phyloP scores from a whole-genome alignment of 805 yeast genomes.

The Schizosaccharomyces lindneri region DNA sequence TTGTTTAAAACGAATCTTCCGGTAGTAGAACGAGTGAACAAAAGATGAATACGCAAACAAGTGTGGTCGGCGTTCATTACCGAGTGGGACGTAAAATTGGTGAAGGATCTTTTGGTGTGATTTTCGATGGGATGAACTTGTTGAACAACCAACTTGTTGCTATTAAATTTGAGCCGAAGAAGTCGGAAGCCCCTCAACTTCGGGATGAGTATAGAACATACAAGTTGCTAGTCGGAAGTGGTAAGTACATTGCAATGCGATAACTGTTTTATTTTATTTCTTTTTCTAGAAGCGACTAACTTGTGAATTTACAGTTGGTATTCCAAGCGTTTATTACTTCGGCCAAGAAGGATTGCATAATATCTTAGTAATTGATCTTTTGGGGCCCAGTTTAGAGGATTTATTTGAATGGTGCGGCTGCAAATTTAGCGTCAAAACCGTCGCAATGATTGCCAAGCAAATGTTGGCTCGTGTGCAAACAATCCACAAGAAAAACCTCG shows the following conservation, averaged over 20 bases:
- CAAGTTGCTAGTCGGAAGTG: conserved; percentile 52
- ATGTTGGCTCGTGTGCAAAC: conserved; percentile 72
- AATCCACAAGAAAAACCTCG: conserved; percentile 71
- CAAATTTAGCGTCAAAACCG: conserved; percentile 64
- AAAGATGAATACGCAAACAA: conserved; percentile 12
- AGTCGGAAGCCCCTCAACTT: conserved; percentile 89
- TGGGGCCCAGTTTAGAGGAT: conserved; percentile 92
- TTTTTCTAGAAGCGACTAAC: neutral
- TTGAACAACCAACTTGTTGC: conserved; percentile 86
- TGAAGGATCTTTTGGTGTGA: conserved; percentile 94
- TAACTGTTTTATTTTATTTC: neutral
- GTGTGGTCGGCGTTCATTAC: conserved; percentile 81
- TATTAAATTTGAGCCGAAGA: conserved; percentile 88
- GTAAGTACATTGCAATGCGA: conserved; percentile 1
- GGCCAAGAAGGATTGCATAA: conserved; percentile 97
- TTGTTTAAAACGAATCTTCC: neutral
- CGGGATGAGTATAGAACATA: conserved; percentile 94
- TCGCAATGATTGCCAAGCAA: conserved; percentile 79
- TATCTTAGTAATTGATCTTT: conserved; percentile 72
- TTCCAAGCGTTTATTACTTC: conserved; percentile 91
- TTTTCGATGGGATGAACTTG: conserved; percentile 83
- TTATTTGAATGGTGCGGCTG: conserved; percentile 96
- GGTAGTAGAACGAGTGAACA: neutral
- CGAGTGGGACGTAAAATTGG: conserved; percentile 94
- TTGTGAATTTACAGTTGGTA: conserved; percentile 23